These are phyloP conservation scores for Leccinum pallidistipes DNA, from an alignment of 1,284 basidiomycete species.

Conservation along the genomic window DNA sequence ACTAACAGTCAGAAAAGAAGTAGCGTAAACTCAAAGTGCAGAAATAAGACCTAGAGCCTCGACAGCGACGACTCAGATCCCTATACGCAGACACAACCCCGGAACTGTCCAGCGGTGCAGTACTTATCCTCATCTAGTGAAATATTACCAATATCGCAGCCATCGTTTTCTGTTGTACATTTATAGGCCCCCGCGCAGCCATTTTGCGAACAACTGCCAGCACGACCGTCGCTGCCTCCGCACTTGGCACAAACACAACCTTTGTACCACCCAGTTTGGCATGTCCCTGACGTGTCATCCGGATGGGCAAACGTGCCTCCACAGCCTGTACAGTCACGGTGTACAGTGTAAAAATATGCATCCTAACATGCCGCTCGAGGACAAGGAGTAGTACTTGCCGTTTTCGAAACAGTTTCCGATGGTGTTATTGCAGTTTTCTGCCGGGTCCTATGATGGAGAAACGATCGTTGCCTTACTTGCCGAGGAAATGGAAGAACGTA, in stretches of 20 bases:
- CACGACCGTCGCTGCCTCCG: background rate
- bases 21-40: too few species aligned
- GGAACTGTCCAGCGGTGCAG: background rate
- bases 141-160: too few species aligned
- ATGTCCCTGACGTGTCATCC: background rate
- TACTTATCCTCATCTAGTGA: fast-evolving
- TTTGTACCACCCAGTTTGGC: background rate
- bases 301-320: background rate
- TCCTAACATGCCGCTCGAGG: background rate
- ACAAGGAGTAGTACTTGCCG: background rate
- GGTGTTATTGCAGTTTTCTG: background rate
- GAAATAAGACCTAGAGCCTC: too few species aligned
- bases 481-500: background rate
- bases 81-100: background rate
- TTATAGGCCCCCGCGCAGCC: background rate
- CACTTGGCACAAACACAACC: background rate
- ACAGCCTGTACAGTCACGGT: background rate
- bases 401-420: background rate
- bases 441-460: too few species aligned
- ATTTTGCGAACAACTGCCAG: background rate
- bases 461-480: background rate
- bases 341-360: too few species aligned
- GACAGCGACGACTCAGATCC: too few species aligned
- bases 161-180: background rate
- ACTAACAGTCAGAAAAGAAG: too few species aligned